Evolutionary conservation across 2,329 filamentous ascomycete species (phyloP).

Genomic region (Pseudogymnoascus sp.): DNA sequence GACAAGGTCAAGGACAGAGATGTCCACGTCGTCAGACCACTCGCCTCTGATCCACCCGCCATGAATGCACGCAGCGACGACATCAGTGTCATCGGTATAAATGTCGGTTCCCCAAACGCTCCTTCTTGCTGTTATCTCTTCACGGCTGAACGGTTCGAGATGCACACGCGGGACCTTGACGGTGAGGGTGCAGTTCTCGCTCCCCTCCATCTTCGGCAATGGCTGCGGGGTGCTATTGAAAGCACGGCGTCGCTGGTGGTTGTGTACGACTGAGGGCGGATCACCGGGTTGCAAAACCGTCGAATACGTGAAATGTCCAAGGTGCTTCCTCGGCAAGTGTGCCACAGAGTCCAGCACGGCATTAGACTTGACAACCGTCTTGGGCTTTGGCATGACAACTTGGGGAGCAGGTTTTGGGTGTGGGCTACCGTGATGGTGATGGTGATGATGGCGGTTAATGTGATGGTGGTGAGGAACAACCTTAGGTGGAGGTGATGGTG

Average conservation of each 20-base stretch:
- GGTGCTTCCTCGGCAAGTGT: conserved; percentile 65
- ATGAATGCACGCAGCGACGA: conserved; percentile 87
- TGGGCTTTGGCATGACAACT: conserved; percentile 49
- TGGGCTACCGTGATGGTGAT: conserved; percentile 31
- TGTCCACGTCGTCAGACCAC: conserved; percentile 73
- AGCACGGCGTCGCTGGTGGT: conserved; percentile 40
- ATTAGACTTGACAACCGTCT: conserved; percentile 60
- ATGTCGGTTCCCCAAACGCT: conserved; percentile 90
- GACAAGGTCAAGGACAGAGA: conserved; percentile 55
- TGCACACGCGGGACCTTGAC: conserved; percentile 79
- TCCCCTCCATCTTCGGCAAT: conserved; percentile 64
- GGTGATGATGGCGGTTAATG: conserved; percentile 33
- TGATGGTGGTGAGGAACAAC: conserved; percentile 26
- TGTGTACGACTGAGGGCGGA: conserved; percentile 13
- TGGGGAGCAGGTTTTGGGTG: conserved; percentile 21
- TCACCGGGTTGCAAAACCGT: conserved; percentile 53
- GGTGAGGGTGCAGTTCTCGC: conserved; percentile 81
- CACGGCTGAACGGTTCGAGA: conserved; percentile 60
- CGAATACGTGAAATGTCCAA: conserved; percentile 79
- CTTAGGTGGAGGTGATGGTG: conserved; percentile 37
- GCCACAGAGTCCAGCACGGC: conserved; percentile 66
- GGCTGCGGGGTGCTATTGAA: conserved; percentile 59
- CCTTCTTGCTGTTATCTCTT: conserved; percentile 74
- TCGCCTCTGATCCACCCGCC: conserved; percentile 86
- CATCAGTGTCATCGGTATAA: conserved; percentile 93